Base-by-base conservation (phyloP, 257 asterid species). In the Rhazya stricta region DNA sequence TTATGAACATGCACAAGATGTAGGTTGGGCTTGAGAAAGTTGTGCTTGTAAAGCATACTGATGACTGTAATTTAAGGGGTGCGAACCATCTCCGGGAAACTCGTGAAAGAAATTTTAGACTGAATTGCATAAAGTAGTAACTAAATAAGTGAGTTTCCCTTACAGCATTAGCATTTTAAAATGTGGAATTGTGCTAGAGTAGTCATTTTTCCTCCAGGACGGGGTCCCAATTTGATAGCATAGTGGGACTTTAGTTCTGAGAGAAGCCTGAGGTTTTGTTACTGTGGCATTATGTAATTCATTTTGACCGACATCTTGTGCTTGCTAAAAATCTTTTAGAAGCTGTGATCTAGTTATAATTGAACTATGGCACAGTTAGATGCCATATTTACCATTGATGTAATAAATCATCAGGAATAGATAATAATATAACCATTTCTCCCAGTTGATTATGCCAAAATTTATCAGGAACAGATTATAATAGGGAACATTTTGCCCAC, bases 1-100 rank as follows among this genome's bases (percentile, higher is more conserved):
- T 72, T 23, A 7, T 5, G 36, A 42, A 45, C 37, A 46, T 45
- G 74, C 34, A 56, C 76, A 58, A 30, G 25, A 69, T 76, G 75
- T n/a, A n/a, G n/a, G n/a, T n/a, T n/a, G n/a, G n/a, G n/a, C n/a
- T 51, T 11, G 16, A 21, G 46, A 54, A 12, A 37, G 45, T 72
- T 9, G 34, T 72, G 63, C 60, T 62, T 46, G 29, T 73, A 32
- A 57, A 45, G 50, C 78, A 18, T 45, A 30, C 37, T 45, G 48
- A n/a, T 32, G 77, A 45, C 45, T 60, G 19, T 42, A 23, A 18
- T 42, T 29, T 60, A 45, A 6, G 54, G 7, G 3, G 7, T 48
- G 23, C 21, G 16, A 23, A 15, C 16, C 43, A 16, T 48, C 54
- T 23, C 54, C 5, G 2, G 16, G 54, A 48, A 48, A 13, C 23